A percentile compares a stretch with the other conserved stretches of the same genome.
phyloP scores from a whole-genome alignment of 73 alveolate species.

The Stentor roeselii region DNA sequence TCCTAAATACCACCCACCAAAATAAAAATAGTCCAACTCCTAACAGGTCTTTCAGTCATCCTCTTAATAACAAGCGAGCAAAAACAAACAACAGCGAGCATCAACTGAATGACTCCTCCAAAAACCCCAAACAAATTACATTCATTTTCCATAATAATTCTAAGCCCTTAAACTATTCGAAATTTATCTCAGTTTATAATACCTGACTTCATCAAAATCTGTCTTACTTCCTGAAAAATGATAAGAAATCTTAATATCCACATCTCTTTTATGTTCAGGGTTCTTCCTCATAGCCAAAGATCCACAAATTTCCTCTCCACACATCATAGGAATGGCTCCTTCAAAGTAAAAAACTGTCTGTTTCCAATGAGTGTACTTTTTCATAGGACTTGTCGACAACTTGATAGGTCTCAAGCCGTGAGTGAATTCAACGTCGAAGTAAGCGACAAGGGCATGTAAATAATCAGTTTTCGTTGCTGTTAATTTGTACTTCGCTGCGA shows the following conservation, averaged over 20 bases:
- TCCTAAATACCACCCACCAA: constrained; percentile 30
- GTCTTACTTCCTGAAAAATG: too few relatives aligned
- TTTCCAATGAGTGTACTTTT: constrained; percentile 71
- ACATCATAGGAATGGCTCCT: constrained; percentile 39
- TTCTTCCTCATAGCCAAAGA: constrained; percentile 59
- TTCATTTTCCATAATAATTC: constrained; percentile 1
- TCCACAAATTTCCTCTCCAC: constrained; percentile 60
- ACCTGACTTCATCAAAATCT: too few relatives aligned
- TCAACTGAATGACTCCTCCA: constrained; percentile 22
- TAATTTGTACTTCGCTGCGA: constrained; percentile 33
- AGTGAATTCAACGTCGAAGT: constrained; percentile 45
- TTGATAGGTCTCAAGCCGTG: constrained; percentile 31
- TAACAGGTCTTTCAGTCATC: background rate
- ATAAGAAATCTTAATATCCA: constrained; percentile 73
- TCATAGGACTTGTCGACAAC: constrained; percentile 37
- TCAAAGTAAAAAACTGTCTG: constrained; percentile 66
- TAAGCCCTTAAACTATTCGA: too few relatives aligned
- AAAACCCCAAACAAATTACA: constrained; percentile 28
- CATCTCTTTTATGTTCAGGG: constrained; percentile 60
- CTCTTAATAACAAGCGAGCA: constrained; percentile 20
- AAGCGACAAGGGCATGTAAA: constrained; percentile 43
- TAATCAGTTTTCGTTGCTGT: background rate
- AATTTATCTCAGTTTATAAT: too few relatives aligned
- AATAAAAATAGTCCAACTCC: background rate
- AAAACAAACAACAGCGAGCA: constrained; percentile 22